Evolutionary conservation across 2,329 filamentous ascomycete species (phyloP).

Genomic region (Claviceps digitariae): DNA sequence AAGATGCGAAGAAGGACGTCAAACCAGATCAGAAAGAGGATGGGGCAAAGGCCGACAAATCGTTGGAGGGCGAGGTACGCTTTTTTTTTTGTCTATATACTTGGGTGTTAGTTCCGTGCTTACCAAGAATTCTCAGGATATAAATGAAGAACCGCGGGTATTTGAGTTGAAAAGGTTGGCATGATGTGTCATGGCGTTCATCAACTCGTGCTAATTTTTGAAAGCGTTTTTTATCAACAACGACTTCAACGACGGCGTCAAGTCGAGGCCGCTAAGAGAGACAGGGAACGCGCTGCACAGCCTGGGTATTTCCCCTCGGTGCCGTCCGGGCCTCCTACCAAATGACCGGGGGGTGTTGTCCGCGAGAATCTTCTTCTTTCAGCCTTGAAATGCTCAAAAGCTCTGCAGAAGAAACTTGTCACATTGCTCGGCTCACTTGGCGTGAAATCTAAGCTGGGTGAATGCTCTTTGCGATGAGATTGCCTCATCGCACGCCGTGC

Average conservation of each 20-base stretch:
- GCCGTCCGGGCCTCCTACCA: conserved; percentile 45
- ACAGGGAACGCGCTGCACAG: conserved; percentile 66
- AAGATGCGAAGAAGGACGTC: conserved; percentile 14
- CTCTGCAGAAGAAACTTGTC: not conserved
- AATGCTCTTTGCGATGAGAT: not conserved
- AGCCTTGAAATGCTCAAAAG: not conserved
- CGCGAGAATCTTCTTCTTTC: too few species aligned
- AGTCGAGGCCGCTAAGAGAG: conserved; percentile 49
- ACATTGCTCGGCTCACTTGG: not conserved
- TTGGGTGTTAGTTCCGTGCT: not conserved
- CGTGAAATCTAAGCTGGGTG: not conserved
- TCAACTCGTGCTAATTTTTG: not conserved
- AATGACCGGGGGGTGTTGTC: conserved; percentile 2
- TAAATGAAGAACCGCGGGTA: conserved; percentile 59
- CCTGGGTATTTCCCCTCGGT: conserved; percentile 76
- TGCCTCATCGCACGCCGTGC: not conserved
- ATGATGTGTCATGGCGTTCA: not conserved
- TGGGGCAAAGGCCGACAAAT: not conserved
- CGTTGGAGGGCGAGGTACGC: conserved; percentile 5
- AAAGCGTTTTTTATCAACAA: conserved; percentile 73
- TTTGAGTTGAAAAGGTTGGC: conserved; percentile 72
- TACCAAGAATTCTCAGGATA: conserved; percentile 2
- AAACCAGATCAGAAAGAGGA: conserved; percentile 16
- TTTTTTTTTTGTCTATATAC: not conserved
- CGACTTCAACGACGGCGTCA: conserved; percentile 57